phyloP scores from a whole-genome alignment of 805 yeast genomes.

The Alloascoidea africana region DNA sequence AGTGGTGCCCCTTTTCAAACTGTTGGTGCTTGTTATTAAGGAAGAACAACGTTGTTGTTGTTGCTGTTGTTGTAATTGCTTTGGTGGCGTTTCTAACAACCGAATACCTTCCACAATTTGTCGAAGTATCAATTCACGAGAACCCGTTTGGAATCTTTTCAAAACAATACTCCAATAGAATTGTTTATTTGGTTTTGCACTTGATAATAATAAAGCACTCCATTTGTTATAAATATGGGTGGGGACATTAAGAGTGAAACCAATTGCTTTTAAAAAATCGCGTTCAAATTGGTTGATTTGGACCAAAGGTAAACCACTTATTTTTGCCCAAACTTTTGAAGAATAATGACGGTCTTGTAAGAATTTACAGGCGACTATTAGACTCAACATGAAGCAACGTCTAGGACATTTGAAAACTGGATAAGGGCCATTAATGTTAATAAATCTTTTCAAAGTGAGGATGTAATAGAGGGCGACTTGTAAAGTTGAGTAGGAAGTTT shows the following conservation, averaged over 20 bases:
- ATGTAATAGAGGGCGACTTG: constrained; percentile 56
- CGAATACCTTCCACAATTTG: too few relatives aligned
- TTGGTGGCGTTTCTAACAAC: too few relatives aligned
- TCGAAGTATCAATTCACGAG: too few relatives aligned
- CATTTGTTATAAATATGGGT: constrained; percentile 29
- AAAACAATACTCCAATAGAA: too few relatives aligned
- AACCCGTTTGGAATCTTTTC: too few relatives aligned
- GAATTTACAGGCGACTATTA: constrained; percentile 62
- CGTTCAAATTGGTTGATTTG: constrained; percentile 41
- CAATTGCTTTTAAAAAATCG: constrained; percentile 32
- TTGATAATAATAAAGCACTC: constrained; percentile 11
- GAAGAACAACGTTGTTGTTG: too few relatives aligned
- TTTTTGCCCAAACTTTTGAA: constrained; percentile 56
- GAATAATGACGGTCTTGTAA: constrained; percentile 59
- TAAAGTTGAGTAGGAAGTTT: constrained; percentile 43
- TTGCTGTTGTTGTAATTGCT: too few relatives aligned
- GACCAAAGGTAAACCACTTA: constrained; percentile 43
- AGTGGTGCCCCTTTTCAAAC: too few relatives aligned
- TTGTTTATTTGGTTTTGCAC: not conserved
- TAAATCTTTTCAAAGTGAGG: constrained; percentile 23
- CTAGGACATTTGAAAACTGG: constrained; percentile 14
- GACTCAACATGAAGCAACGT: constrained; percentile 47
- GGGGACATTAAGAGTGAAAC: constrained; percentile 42
- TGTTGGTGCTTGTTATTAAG: too few relatives aligned
- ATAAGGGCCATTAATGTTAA: not conserved